Evolutionary conservation across 768 basidiomycete genomes (phyloP).

Genomic region (Auriscalpium orientale): DNA sequence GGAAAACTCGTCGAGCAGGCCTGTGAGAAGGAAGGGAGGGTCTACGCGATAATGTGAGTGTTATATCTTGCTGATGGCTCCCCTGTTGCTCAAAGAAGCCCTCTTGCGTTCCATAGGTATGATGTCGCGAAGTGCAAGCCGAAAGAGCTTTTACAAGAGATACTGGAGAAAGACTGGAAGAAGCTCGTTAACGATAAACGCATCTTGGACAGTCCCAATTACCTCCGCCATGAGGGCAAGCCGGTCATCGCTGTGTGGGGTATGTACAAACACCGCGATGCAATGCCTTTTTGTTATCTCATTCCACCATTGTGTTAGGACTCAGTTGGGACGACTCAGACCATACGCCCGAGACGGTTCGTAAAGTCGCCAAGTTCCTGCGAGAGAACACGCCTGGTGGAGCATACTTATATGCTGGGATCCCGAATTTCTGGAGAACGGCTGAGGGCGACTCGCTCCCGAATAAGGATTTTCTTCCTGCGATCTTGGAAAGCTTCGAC

Average conservation of each 20-base stretch:
- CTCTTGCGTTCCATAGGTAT: slow-evolving; percentile 43
- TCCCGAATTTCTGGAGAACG: slow-evolving; percentile 71
- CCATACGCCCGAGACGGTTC: slow-evolving; percentile 56
- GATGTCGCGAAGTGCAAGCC: slow-evolving; percentile 74
- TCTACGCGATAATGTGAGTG: slow-evolving; percentile 77
- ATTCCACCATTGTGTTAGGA: slow-evolving; percentile 29
- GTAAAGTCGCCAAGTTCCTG: slow-evolving; percentile 48
- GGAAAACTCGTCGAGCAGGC: slow-evolving; percentile 65
- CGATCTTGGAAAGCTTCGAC: slow-evolving; percentile 75
- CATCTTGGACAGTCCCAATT: slow-evolving; percentile 64
- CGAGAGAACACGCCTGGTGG: slow-evolving; percentile 62
- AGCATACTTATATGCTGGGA: slow-evolving; percentile 64
- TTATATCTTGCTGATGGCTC: background rate
- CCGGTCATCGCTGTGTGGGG: slow-evolving; percentile 76
- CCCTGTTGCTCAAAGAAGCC: background rate
- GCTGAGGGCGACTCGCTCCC: slow-evolving; percentile 61
- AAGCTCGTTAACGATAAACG: slow-evolving; percentile 58
- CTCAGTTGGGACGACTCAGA: slow-evolving; percentile 58
- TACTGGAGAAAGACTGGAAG: slow-evolving; percentile 66
- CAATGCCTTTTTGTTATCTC: background rate
- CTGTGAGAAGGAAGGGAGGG: slow-evolving; percentile 73
- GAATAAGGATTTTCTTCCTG: slow-evolving; percentile 53
- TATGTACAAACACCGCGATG: slow-evolving; percentile 5
- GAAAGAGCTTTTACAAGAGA: slow-evolving; percentile 48
- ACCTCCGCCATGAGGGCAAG: slow-evolving; percentile 60